phyloP scores from a whole-genome alignment of 495 filamentous ascomycete genomes.

The Tetracladium setigerum region DNA sequence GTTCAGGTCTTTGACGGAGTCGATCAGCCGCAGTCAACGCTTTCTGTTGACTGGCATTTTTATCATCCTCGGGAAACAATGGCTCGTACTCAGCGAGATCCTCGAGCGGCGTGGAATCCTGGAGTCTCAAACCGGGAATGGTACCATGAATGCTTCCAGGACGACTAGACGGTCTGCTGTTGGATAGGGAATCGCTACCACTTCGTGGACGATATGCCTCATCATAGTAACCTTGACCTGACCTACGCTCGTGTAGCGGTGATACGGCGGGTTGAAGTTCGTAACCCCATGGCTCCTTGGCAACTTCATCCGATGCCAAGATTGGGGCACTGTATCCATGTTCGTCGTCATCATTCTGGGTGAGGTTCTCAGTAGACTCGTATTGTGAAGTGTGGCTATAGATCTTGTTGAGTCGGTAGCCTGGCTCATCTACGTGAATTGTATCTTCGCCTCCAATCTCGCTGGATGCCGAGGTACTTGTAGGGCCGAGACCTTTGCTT shows the following conservation, averaged over 20 bases:
- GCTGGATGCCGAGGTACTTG: constrained; percentile 30
- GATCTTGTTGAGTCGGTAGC: constrained; percentile 52
- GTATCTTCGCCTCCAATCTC: constrained; percentile 49
- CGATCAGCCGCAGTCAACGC: constrained; percentile 50
- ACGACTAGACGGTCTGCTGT: constrained; percentile 67
- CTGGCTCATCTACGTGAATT: constrained; percentile 74
- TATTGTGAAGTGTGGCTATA: constrained; percentile 39
- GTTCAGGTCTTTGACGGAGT: constrained; percentile 51
- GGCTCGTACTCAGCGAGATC: constrained; percentile 94
- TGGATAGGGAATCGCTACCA: constrained; percentile 30
- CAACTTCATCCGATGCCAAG: constrained; percentile 83
- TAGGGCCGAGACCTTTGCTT: constrained; percentile 20
- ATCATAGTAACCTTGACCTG: constrained; percentile 43
- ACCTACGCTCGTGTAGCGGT: constrained; percentile 51
- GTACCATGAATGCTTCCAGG: constrained; percentile 54
- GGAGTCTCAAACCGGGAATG: constrained; percentile 16
- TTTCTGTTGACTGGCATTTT: constrained; percentile 41
- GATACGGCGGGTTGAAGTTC: constrained; percentile 61
- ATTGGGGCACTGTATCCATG: constrained; percentile 62
- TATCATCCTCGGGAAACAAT: constrained; percentile 81
- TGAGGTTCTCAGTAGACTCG: constrained; percentile 17
- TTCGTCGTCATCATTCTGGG: constrained; percentile 28
- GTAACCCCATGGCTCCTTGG: constrained; percentile 56
- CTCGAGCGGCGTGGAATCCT: constrained; percentile 61
- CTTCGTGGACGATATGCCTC: constrained; percentile 22